phyloP scores from a whole-genome alignment of 192 early-diverging fungal genomes.

The Dissophora globulifera region DNA sequence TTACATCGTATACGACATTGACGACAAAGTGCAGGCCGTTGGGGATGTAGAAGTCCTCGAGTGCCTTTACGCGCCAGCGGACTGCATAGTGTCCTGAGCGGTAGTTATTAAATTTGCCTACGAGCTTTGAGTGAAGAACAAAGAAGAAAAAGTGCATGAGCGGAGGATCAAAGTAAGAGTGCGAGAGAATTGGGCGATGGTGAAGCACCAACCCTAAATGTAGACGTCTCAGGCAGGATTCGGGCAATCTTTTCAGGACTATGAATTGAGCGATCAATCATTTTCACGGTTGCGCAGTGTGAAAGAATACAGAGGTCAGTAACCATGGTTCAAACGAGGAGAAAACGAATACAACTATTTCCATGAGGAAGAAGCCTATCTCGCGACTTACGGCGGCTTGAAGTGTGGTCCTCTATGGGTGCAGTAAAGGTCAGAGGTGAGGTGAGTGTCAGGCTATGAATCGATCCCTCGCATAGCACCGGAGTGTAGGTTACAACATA shows the following conservation, averaged over 20 bases:
- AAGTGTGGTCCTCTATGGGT: slow-evolving; percentile 30
- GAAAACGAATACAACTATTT: too few relatives aligned
- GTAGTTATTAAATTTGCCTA: slow-evolving; percentile 24
- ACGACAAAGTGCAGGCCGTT: slow-evolving; percentile 33
- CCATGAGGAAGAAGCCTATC: not conserved
- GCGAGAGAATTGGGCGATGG: too few relatives aligned
- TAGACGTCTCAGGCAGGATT: slow-evolving; percentile 24
- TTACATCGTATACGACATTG: slow-evolving; percentile 41
- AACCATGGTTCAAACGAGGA: too few relatives aligned
- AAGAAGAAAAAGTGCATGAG: not conserved
- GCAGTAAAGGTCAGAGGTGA: not conserved
- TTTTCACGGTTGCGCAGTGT: not conserved
- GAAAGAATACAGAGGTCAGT: too few relatives aligned
- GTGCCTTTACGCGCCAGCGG: slow-evolving; percentile 32
- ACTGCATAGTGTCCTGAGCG: slow-evolving; percentile 27
- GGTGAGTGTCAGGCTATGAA: too few relatives aligned
- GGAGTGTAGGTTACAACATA: not conserved
- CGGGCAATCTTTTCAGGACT: slow-evolving; percentile 22
- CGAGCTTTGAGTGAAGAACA: slow-evolving; percentile 5
- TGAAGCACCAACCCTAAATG: slow-evolving; percentile 17
- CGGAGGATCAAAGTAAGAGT: not conserved
- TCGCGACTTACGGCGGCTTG: slow-evolving; percentile 10
- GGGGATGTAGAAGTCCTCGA: slow-evolving; percentile 27
- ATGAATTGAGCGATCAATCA: too few relatives aligned
- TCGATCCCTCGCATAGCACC: too few relatives aligned